Percentiles rank a stretch among this genome's conserved stretches.
phyloP scores from a whole-genome alignment of 140 eudicot species.

The Senecio squalidus region DNA sequence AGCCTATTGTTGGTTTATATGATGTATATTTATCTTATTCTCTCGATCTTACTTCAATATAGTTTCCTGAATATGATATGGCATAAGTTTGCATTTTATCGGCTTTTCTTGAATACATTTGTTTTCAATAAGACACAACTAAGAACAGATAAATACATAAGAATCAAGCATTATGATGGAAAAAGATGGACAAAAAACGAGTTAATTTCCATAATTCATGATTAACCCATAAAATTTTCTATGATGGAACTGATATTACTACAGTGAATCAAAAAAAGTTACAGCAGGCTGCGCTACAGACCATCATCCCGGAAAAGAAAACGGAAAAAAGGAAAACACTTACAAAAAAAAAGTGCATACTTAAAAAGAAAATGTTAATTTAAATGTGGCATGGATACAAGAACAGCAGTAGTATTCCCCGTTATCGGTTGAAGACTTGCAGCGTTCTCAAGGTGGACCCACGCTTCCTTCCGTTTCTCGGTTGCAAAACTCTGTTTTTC shows the following conservation, averaged over 20 bases:
- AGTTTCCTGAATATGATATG: no score
- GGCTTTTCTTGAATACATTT: no score
- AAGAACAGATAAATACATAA: no score
- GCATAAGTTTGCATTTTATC: no score
- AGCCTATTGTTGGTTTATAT: no score
- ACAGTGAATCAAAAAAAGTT: conserved; percentile 20
- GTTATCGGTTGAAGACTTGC: conserved; percentile 79
- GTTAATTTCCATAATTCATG: conserved; percentile 9
- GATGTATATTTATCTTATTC: no score
- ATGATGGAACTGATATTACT: conserved; percentile 27
- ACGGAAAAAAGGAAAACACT: not conserved
- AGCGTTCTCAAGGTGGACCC: conserved; percentile 67
- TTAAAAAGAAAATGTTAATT: conserved; percentile 3
- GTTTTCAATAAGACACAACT: no score
- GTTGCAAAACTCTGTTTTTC: conserved; percentile 28
- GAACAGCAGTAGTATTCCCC: conserved; percentile 64
- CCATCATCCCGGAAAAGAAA: not conserved
- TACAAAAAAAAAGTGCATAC: conserved; percentile 16
- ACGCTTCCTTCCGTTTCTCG: conserved; percentile 60
- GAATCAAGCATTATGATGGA: not conserved
- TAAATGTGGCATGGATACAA: conserved; percentile 40
- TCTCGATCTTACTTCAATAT: no score
- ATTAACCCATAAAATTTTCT: conserved; percentile 17
- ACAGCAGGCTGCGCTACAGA: conserved; percentile 24
- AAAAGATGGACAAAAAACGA: not conserved